A percentile compares a stretch with the other conserved stretches of the same genome.
phyloP scores from a whole-genome alignment of 2,329 filamentous ascomycete genomes.

The Colletotrichum cereale region DNA sequence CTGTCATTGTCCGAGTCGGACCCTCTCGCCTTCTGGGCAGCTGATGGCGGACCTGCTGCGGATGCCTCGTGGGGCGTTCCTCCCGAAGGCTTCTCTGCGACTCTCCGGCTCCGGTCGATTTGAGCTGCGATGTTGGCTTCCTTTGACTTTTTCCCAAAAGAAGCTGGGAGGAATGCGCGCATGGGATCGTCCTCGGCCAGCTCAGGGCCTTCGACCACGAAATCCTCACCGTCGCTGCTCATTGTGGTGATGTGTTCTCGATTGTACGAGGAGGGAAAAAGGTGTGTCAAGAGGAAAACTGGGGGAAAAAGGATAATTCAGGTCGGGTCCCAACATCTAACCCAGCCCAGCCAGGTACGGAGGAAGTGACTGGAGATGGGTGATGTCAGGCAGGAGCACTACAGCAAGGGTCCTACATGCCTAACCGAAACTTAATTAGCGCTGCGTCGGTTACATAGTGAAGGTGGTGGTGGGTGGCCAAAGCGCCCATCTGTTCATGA shows the following conservation, averaged over 20 bases:
- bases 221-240: constrained; percentile 70
- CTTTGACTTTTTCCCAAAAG: constrained; percentile 86
- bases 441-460: background rate
- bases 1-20: constrained; percentile 51
- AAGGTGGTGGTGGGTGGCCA: constrained; percentile 14
- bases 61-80: constrained; percentile 46
- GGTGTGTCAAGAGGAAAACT: constrained; percentile 1
- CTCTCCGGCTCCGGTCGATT: constrained; percentile 81
- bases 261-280: background rate
- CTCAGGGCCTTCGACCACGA: constrained; percentile 66
- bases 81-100: constrained; percentile 53
- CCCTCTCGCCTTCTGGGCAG: constrained; percentile 42
- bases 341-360: background rate
- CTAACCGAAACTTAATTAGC: constrained; percentile 28
- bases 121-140: constrained; percentile 82
- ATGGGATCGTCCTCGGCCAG: constrained; percentile 76
- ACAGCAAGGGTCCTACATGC: constrained; percentile 25
- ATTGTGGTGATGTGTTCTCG: constrained; percentile 54
- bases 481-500: background rate
- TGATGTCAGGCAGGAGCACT: constrained; percentile 38
- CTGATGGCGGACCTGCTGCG: constrained; percentile 43
- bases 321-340: background rate
- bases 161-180: constrained; percentile 81
- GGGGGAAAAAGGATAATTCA: constrained; percentile 7
- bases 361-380: constrained; percentile 18